A percentile compares a stretch with the other conserved stretches of the same genome.
phyloP scores from a whole-genome alignment of 2,329 filamentous ascomycete genomes.

The Calycina marina region DNA sequence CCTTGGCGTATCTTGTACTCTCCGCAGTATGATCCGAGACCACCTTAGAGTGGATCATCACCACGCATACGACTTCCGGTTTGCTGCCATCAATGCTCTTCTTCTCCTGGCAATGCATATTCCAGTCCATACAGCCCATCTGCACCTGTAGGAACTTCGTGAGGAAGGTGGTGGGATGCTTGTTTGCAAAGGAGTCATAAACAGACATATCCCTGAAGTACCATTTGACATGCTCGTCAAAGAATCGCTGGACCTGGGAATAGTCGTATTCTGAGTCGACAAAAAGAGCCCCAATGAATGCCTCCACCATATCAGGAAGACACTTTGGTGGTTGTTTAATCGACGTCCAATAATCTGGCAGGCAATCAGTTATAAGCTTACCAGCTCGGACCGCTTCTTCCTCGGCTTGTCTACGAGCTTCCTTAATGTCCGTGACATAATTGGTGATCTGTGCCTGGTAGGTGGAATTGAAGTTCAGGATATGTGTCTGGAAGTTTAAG shows the following conservation, averaged over 20 bases:
- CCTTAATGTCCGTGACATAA: constrained; percentile 43
- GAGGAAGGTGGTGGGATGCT: constrained; percentile 69
- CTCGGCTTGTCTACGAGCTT: constrained; percentile 30
- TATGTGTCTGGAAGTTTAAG: constrained; percentile 61
- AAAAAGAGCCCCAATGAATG: constrained; percentile 80
- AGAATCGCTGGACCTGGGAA: constrained; percentile 59
- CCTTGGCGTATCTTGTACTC: constrained; percentile 60
- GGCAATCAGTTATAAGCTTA: constrained; percentile 26
- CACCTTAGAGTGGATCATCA: constrained; percentile 62
- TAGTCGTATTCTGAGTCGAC: constrained; percentile 79
- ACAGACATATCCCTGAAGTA: constrained; percentile 78
- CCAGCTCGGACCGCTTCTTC: constrained; percentile 23
- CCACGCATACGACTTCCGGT: constrained; percentile 49
- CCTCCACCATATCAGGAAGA: constrained; percentile 77
- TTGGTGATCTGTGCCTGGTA: constrained; percentile 32
- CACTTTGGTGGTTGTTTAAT: constrained; percentile 53
- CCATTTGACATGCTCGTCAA: constrained; percentile 54
- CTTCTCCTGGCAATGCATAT: constrained; percentile 30
- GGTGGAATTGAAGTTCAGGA: constrained; percentile 38
- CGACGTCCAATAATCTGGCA: constrained; percentile 55
- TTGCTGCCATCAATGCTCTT: constrained; percentile 22
- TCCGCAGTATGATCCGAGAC: constrained; percentile 45
- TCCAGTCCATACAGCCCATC: constrained; percentile 50
- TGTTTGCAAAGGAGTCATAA: constrained; percentile 77
- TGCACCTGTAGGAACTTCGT: constrained; percentile 45